phyloP scores from a whole-genome alignment of 2,329 filamentous ascomycete species.

The Cordyceps tenuipes region DNA sequence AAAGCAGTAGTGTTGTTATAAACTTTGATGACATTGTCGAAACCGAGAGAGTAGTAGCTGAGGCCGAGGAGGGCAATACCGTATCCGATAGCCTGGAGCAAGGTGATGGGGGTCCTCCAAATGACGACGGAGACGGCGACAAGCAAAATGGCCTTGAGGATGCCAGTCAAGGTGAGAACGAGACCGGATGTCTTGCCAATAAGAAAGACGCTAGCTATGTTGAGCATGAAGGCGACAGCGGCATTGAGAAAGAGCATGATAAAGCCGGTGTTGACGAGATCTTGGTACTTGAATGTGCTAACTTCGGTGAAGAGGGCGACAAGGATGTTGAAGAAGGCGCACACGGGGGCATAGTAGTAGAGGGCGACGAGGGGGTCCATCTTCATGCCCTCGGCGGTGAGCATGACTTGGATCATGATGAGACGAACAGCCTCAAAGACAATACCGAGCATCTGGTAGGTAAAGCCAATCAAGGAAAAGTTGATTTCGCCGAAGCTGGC shows the following conservation, averaged over 20 bases:
- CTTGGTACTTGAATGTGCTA: slow-evolving; percentile 53
- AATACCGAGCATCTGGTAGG: slow-evolving; percentile 67
- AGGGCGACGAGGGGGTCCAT: slow-evolving; percentile 85
- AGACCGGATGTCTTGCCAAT: slow-evolving; percentile 84
- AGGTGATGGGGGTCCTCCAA: slow-evolving; percentile 64
- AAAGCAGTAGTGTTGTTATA: slow-evolving; percentile 18
- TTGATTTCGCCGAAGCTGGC: slow-evolving; percentile 57
- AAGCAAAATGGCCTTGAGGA: slow-evolving; percentile 81
- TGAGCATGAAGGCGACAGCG: slow-evolving; percentile 69
- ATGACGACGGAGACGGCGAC: slow-evolving; percentile 69
- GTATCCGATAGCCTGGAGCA: slow-evolving; percentile 71
- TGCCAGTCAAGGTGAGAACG: slow-evolving; percentile 76
- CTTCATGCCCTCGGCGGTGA: slow-evolving; percentile 67
- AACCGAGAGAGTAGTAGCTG: slow-evolving; percentile 39
- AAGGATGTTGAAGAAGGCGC: slow-evolving; percentile 69
- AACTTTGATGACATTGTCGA: slow-evolving; percentile 24
- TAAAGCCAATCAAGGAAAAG: slow-evolving; percentile 57
- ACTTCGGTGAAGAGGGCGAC: slow-evolving; percentile 64
- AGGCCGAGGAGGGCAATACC: slow-evolving; percentile 52
- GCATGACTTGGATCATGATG: slow-evolving; percentile 77
- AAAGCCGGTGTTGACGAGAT: slow-evolving; percentile 58
- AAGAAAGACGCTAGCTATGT: slow-evolving; percentile 78
- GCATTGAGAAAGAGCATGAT: slow-evolving; percentile 64
- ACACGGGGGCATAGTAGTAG: slow-evolving; percentile 85
- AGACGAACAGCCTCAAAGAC: slow-evolving; percentile 73